Evolutionary conservation across 805 yeast species (phyloP), one percentile per base, ranked within the genome.

Genomic region (Kodamaea leandrae): DNA sequence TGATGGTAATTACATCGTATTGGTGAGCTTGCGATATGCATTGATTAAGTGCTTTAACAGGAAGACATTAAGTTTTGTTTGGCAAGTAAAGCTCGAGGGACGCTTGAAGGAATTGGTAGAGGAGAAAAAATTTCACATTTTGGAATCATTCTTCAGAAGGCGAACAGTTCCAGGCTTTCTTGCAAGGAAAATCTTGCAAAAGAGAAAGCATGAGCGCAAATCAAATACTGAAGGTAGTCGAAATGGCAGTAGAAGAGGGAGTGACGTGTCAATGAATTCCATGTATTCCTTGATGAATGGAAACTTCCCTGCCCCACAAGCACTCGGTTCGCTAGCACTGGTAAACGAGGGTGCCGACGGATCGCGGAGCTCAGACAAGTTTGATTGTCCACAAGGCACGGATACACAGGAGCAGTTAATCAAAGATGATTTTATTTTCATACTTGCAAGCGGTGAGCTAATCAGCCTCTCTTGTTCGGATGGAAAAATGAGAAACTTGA

Each of bases 21-120:
- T 83, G 9, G 70, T 83, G 41, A 74, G 77, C 45, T 72, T 67
- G 42, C 59, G 58, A 46, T 62, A 62, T 36, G 80, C 83, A 2
- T 53, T 66, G 2, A 64, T 82, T 18, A 78, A 78, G 47, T 80
- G 86, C 46, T 83, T 77, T 72, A 78, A 83, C 15, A 68, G 88
- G 44, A 53, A 64, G 5, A 51, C 73, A 3, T 72, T 75, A 71
- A 58, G 70, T 2, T 81, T 80, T 71, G 58, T 69, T n/a, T 82
- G 86, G 86, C 71, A 74, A 37, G 53, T 71, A 17, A 57, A 65
- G 16, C 47, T 74, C 19, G 66, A 71, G 2, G 71, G 63, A 23
- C 62, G 72, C 23, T 21, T 59, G 14, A 32, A 44, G 2, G 35
- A 41, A 12, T 37, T 47, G 12, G 37, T 51, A n/a, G 43, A 47